These are phyloP conservation scores for Camellia lanceoleosa DNA, from an alignment of 148 eudicot species.

Conservation along the genomic window DNA sequence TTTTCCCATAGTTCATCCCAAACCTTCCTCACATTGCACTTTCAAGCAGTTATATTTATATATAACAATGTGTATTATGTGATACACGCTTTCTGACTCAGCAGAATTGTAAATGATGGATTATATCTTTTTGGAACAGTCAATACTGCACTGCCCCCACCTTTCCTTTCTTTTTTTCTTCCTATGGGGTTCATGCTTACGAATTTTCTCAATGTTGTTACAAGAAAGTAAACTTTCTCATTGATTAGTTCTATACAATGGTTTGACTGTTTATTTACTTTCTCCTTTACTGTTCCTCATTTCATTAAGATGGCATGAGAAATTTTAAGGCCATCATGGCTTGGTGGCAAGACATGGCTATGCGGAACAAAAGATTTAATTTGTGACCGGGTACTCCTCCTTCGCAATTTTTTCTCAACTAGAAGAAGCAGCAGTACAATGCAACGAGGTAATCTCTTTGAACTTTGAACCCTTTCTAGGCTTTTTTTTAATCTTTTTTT, in stretches of 20 bases:
- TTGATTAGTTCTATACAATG: neutral
- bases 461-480: neutral
- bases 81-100: too few species aligned
- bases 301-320: slow-evolving; percentile 43
- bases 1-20: too few species aligned
- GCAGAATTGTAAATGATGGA: too few species aligned
- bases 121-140: too few species aligned
- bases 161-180: too few species aligned
- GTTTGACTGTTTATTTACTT: neutral
- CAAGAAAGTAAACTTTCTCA: neutral
- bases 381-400: slow-evolving; percentile 27
- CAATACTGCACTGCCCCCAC: too few species aligned
- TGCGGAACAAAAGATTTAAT: slow-evolving; percentile 35
- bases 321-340: slow-evolving; percentile 74
- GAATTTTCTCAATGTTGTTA: too few species aligned
- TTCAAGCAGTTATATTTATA: too few species aligned
- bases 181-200: too few species aligned
- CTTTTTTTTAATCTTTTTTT: neutral
- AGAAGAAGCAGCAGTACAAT: slow-evolving; percentile 30
- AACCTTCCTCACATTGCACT: too few species aligned
- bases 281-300: neutral
- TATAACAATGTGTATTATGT: too few species aligned
- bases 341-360: slow-evolving; percentile 95
- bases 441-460: slow-evolving; percentile 36
- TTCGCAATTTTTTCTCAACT: slow-evolving; percentile 26